Conservation (phyloP, 352 stramenopile genomes). For the Phytophthora europaea region DNA sequence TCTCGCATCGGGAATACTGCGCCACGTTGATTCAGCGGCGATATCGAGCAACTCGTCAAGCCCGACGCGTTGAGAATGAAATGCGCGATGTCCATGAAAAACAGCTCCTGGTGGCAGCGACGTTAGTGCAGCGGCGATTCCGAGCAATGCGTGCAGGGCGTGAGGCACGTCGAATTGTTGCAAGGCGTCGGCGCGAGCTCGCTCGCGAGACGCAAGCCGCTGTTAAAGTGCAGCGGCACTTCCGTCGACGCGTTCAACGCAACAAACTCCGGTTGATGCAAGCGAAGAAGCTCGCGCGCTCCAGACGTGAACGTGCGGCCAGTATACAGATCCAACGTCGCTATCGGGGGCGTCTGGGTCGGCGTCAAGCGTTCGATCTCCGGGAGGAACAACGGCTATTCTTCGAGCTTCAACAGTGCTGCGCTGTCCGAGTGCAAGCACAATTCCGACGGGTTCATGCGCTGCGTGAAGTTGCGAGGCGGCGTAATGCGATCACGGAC, state of each 20-base stretch:
- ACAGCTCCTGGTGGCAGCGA: conserved; percentile 50
- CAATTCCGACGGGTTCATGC: conserved; percentile 60
- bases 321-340: conserved; percentile 67
- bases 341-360: conserved; percentile 60
- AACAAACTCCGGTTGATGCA: conserved; percentile 50
- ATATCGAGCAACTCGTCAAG: conserved; percentile 60
- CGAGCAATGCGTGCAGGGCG: conserved; percentile 55
- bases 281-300: conserved; percentile 35
- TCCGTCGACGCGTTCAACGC: conserved; percentile 47
- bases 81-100: conserved; percentile 53
- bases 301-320: conserved; percentile 47
- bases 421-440: conserved; percentile 61
- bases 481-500: conserved; percentile 36
- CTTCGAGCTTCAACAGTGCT: conserved; percentile 44
- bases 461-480: conserved; percentile 36
- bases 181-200: conserved; percentile 41
- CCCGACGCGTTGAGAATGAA: conserved; percentile 42
- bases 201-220: conserved; percentile 54
- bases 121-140: conserved; percentile 71
- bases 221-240: conserved; percentile 63
- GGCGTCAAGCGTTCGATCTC: conserved; percentile 50
- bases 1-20: conserved; percentile 54
- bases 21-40: conserved; percentile 75
- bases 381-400: conserved; percentile 43
- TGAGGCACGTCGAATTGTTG: conserved; percentile 54